A percentile compares a stretch with the other conserved stretches of the same genome.
phyloP scores from a whole-genome alignment of 208 protist species.

The Crithidia thermophila region DNA sequence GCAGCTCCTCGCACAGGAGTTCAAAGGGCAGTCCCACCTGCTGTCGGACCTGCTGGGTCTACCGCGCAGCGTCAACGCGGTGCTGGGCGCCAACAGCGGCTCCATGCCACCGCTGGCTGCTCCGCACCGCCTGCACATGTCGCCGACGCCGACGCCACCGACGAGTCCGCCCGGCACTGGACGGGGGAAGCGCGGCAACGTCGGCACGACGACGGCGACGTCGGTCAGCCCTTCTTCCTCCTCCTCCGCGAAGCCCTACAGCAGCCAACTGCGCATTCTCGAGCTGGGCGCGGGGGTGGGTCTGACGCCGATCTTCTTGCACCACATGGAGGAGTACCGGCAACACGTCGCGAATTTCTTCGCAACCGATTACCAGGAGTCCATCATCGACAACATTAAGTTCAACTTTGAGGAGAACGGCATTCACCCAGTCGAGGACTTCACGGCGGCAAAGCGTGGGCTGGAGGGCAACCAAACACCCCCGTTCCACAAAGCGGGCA shows the following conservation, averaged over 20 bases:
- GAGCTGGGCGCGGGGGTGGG: conserved; percentile 82
- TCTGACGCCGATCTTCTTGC: conserved; percentile 61
- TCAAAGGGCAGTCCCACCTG: conserved; percentile 42
- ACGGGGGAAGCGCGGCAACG: neutral
- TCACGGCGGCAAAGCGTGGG: conserved; percentile 22
- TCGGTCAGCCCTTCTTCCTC: too few relatives aligned
- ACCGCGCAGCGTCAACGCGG: neutral
- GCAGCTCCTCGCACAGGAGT: conserved; percentile 71
- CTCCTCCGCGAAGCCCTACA: conserved; percentile 4
- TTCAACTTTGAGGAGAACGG: conserved; percentile 60
- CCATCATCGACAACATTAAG: conserved; percentile 71
- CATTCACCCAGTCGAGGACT: conserved; percentile 30
- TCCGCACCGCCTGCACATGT: conserved; percentile 6
- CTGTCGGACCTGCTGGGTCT: conserved; percentile 37
- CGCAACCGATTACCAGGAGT: conserved; percentile 74
- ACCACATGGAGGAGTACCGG: conserved; percentile 42
- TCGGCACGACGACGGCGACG: neutral
- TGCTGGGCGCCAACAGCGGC: neutral
- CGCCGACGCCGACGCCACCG: neutral
- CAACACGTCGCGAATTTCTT: conserved; percentile 44
- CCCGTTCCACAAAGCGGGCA: conserved; percentile 41
- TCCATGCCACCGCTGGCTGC: neutral
- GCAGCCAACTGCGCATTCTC: conserved; percentile 56
- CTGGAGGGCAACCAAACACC: conserved; percentile 33
- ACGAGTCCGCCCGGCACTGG: neutral